These are phyloP conservation scores for Claviceps humidiphila DNA, from an alignment of 2,329 filamentous ascomycete genomes.

Conservation along the genomic window DNA sequence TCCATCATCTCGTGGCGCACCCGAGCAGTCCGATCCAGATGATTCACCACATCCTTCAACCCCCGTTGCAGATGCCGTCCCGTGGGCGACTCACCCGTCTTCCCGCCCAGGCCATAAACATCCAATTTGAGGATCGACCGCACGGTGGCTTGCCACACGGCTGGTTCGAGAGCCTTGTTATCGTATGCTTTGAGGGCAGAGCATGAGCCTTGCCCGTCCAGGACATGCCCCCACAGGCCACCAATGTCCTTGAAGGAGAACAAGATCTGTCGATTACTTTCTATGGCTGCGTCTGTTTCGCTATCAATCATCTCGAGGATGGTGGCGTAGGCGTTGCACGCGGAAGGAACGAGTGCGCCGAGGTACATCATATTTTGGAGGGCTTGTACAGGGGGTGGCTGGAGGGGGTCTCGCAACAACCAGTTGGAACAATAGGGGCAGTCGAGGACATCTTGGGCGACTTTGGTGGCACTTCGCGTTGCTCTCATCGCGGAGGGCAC, in stretches of 20 bases:
- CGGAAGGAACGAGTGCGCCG: conserved; percentile 41
- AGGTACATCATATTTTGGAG: conserved; percentile 49
- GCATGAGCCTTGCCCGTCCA: neutral
- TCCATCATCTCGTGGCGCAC: too few species aligned
- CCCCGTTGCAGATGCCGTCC: too few species aligned
- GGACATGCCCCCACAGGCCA: neutral
- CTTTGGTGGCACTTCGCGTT: conserved; percentile 32
- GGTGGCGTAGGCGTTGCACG: conserved; percentile 10
- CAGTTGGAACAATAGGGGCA: conserved; percentile 36
- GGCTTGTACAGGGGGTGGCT: conserved; percentile 29
- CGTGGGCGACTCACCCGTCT: conserved; percentile 3
- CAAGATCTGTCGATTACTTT: conserved; percentile 26
- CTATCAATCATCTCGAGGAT: conserved; percentile 42
- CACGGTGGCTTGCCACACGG: conserved; percentile 39
- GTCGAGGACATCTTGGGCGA: conserved; percentile 37
- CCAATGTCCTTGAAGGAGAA: conserved; percentile 28
- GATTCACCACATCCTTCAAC: too few species aligned
- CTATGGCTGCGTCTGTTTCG: conserved; percentile 32
- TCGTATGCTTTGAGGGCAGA: conserved; percentile 13
- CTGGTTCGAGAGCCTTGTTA: conserved; percentile 34
- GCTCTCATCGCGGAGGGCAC: conserved; percentile 33
- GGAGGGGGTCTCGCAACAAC: conserved; percentile 19
- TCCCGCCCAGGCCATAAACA: conserved; percentile 36
- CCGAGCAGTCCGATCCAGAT: too few species aligned
- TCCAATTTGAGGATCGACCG: conserved; percentile 42